Percentiles rank a stretch among this genome's conserved stretches.
Conservation (phyloP, 2,329 filamentous ascomycete species). For the Elsinoe perseae region DNA sequence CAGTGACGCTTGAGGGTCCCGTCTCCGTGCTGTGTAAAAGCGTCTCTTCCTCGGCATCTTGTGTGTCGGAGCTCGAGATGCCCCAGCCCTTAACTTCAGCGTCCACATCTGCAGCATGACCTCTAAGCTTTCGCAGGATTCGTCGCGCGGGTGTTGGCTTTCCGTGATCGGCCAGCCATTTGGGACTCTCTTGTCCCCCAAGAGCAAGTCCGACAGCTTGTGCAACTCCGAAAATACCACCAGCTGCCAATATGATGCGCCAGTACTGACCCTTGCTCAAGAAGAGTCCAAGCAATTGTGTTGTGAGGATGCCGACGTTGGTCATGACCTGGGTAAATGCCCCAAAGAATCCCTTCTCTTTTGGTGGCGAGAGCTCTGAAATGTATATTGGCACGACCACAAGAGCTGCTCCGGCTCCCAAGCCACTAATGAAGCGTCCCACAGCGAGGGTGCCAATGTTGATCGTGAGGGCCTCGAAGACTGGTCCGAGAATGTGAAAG, state of each 20-base stretch:
- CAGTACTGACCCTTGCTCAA: conserved; percentile 71
- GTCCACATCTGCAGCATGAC: conserved; percentile 58
- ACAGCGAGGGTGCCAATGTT: conserved; percentile 60
- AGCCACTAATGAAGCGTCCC: conserved; percentile 70
- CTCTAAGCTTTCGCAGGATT: conserved; percentile 68
- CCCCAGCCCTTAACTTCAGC: conserved; percentile 58
- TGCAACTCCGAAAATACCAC: conserved; percentile 57
- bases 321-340: conserved; percentile 86
- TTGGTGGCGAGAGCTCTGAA: conserved; percentile 74
- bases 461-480: conserved; percentile 64
- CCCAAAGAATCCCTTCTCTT: conserved; percentile 57
- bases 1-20: conserved; percentile 18
- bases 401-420: conserved; percentile 80
- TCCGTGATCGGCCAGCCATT: conserved; percentile 69
- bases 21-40: conserved; percentile 47
- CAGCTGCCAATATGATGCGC: conserved; percentile 73
- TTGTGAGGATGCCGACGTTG: conserved; percentile 73
- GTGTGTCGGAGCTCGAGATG: conserved; percentile 24
- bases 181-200: conserved; percentile 73
- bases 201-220: conserved; percentile 65
- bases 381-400: conserved; percentile 94
- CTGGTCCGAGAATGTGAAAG: conserved; percentile 68
- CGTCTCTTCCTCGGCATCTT: conserved; percentile 59
- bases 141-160: conserved; percentile 54
- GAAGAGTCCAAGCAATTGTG: conserved; percentile 82